These are phyloP conservation scores for Cadophora malorum DNA, from an alignment of 2,329 filamentous ascomycete genomes.

Conservation along the genomic window DNA sequence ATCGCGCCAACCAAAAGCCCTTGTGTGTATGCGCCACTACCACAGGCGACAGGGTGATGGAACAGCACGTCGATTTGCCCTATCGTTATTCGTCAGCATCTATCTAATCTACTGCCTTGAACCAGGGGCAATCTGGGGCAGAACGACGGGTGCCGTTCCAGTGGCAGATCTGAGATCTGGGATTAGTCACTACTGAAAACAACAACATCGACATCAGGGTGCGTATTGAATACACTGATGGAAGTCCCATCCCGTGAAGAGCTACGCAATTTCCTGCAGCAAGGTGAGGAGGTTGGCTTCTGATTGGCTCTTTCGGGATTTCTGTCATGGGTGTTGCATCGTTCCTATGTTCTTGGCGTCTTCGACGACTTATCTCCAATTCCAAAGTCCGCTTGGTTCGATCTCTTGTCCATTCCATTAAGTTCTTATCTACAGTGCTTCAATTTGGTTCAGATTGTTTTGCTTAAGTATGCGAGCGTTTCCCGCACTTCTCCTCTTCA, in stretches of 20 bases:
- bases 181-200: not conserved
- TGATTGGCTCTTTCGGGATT: not conserved
- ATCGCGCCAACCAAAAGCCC: too few species aligned
- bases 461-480: not conserved
- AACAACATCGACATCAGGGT: not conserved
- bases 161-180: not conserved
- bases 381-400: not conserved
- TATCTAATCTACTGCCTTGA: not conserved
- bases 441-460: not conserved
- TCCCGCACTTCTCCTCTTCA: not conserved
- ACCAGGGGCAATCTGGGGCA: not conserved
- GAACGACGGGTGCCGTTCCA: conserved; percentile 12
- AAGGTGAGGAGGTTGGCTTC: not conserved
- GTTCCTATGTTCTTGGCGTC: not conserved
- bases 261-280: not conserved
- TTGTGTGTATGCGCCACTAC: too few species aligned
- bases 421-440: not conserved
- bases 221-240: not conserved
- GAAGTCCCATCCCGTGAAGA: not conserved
- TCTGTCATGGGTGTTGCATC: not conserved
- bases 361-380: not conserved
- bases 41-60: not conserved
- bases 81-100: not conserved
- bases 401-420: not conserved
- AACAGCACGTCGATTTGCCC: not conserved